A percentile compares a stretch with the other conserved stretches of the same genome.
phyloP scores from a whole-genome alignment of 306 rosid genomes.

The Dicorynia guianensis region DNA sequence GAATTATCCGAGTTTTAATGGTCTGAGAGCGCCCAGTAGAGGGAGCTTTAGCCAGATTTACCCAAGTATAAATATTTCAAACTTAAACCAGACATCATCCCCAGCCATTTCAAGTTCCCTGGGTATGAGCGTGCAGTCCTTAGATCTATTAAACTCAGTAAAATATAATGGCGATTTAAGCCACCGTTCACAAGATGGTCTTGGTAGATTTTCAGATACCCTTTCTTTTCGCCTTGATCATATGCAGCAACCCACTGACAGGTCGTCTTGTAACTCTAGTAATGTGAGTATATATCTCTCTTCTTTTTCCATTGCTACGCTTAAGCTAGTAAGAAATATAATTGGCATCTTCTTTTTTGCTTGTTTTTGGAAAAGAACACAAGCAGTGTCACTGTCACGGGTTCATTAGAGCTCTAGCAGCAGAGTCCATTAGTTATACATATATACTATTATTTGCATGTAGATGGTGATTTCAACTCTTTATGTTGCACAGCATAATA shows the following conservation, averaged over 20 bases:
- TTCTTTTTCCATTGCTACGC: neutral
- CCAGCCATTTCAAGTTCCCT: constrained; percentile 46
- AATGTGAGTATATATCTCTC: constrained; percentile 50
- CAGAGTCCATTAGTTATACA: no score
- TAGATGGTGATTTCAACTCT: neutral
- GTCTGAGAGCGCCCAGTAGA: constrained; percentile 33
- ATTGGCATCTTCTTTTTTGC: neutral
- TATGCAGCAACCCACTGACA: constrained; percentile 47
- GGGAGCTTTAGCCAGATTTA: constrained; percentile 76
- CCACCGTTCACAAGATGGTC: constrained; percentile 42
- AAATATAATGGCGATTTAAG: constrained; percentile 39
- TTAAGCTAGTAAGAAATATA: no score
- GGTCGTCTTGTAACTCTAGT: constrained; percentile 42
- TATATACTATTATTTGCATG: no score
- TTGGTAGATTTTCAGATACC: constrained; percentile 37
- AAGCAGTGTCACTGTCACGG: neutral
- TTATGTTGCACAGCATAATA: neutral
- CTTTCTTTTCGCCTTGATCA: constrained; percentile 53
- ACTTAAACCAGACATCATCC: constrained; percentile 46
- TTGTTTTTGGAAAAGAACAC: no score
- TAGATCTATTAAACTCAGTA: constrained; percentile 53
- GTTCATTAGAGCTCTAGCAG: neutral
- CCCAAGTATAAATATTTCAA: constrained; percentile 74
- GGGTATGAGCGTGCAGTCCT: constrained; percentile 57
- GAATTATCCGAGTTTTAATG: constrained; percentile 26